A percentile compares a stretch with the other conserved stretches of the same genome.
These are phyloP conservation scores for Dimocarpus longan DNA, from an alignment of 345 rosid species.

Conservation along the genomic window DNA sequence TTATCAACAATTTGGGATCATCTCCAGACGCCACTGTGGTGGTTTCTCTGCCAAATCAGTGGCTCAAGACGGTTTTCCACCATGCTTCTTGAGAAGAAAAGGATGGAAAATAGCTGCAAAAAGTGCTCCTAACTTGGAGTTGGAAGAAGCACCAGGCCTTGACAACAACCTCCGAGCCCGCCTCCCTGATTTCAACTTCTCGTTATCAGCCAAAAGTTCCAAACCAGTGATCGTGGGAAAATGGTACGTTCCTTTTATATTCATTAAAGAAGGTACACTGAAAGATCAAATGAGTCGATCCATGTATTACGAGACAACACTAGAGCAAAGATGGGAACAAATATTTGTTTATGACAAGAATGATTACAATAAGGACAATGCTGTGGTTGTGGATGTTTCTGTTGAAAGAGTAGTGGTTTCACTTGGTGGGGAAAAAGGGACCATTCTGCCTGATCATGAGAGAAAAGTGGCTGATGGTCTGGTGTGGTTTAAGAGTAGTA, in stretches of 20 bases:
- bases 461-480: slow-evolving; percentile 26
- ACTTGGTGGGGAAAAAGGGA: no score
- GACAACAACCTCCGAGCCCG: slow-evolving; percentile 33
- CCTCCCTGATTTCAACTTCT: slow-evolving; percentile 46
- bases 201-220: slow-evolving; percentile 16
- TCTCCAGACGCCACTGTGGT: background rate
- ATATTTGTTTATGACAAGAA: background rate
- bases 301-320: background rate
- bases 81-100: slow-evolving; percentile 45
- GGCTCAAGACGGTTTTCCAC: slow-evolving; percentile 51
- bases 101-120: slow-evolving; percentile 45
- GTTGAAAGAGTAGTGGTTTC: background rate
- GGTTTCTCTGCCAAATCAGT: slow-evolving; percentile 48
- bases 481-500: slow-evolving; percentile 30
- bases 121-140: slow-evolving; percentile 25
- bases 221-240: background rate
- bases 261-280: background rate
- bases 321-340: background rate
- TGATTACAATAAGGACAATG: background rate
- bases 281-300: background rate
- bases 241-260: background rate
- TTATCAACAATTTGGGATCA: slow-evolving; percentile 46
- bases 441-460: background rate
- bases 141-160: slow-evolving; percentile 60
- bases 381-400: background rate